A percentile compares a stretch with the other conserved stretches of the same genome.
These are phyloP conservation scores for Mucor sp. DNA, from an alignment of 371 early-diverging fungal species.

Conservation along the genomic window DNA sequence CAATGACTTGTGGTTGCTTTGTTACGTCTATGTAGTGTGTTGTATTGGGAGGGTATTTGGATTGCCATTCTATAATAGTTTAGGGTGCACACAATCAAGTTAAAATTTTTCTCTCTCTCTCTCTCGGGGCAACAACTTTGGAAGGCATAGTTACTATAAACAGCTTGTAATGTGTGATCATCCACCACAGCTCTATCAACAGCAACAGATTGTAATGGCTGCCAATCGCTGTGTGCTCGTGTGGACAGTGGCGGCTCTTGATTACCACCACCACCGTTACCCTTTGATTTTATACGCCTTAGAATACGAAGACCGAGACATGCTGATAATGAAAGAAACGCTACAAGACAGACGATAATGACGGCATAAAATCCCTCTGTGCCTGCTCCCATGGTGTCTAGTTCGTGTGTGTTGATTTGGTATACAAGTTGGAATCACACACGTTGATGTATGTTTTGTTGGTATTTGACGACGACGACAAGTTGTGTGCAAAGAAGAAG, in stretches of 20 bases:
- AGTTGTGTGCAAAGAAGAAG: not conserved
- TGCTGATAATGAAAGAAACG: not conserved
- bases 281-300: not conserved
- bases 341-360: not conserved
- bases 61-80: constrained; percentile 32
- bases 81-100: constrained; percentile 5
- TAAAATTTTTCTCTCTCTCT: not conserved
- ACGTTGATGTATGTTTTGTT: too few relatives aligned
- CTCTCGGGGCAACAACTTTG: too few relatives aligned
- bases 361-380: constrained; percentile 4
- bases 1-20: constrained; percentile 23
- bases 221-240: not conserved
- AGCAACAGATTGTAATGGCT: not conserved
- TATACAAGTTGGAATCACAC: not conserved
- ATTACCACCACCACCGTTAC: too few relatives aligned
- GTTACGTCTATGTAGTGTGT: constrained; percentile 29
- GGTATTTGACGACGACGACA: not conserved
- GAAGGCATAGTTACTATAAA: not conserved
- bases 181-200: not conserved
- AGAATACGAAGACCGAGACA: constrained; percentile 1
- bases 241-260: not conserved
- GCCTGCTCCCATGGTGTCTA: not conserved
- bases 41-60: constrained; percentile 35
- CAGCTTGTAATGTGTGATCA: not conserved
- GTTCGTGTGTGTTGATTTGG: not conserved